Conservation (phyloP, 1,139 yeast species). For the Hemisphaericaspora subhashii region DNA sequence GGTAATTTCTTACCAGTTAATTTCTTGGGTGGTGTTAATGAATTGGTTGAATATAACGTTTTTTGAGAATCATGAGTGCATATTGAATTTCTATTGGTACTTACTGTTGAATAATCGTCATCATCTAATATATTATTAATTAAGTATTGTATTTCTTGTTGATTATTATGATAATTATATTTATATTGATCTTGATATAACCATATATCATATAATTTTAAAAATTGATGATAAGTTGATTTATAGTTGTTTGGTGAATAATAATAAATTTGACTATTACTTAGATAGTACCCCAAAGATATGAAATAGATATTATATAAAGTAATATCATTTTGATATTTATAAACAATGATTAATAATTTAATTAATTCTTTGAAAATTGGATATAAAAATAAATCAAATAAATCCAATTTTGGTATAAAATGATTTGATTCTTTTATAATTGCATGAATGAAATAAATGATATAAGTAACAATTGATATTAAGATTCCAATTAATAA, state of each 20-base stretch:
- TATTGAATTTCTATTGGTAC: constrained; percentile 9
- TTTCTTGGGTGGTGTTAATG: constrained; percentile 11
- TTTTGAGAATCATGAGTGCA: constrained; percentile 13
- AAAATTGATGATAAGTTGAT: constrained; percentile 8
- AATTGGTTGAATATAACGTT: constrained; percentile 10
- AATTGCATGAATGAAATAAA: constrained; percentile 6
- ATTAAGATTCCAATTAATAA: constrained; percentile 3
- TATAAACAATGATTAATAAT: constrained; percentile 4
- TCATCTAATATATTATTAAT: constrained; percentile 6
- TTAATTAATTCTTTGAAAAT: constrained; percentile 11
- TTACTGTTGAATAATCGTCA: not conserved
- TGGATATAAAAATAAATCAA: constrained; percentile 12
- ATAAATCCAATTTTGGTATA: constrained; percentile 2
- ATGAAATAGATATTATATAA: constrained; percentile 1
- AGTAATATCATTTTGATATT: constrained; percentile 2
- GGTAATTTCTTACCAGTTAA: constrained; percentile 13
- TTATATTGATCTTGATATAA: constrained; percentile 9
- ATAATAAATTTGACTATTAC: constrained; percentile 7
- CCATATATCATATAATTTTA: constrained; percentile 14
- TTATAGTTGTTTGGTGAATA: constrained; percentile 11
- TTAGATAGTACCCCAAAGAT: constrained; percentile 9
- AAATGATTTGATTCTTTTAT: not conserved
- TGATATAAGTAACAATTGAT: constrained; percentile 3
- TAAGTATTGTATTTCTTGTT: constrained; percentile 11
- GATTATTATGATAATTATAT: constrained; percentile 5